Percentiles rank a stretch among this genome's conserved stretches.
These are phyloP conservation scores for Paraurostyla sp. DNA, from an alignment of 73 alveolate species.

Conservation along the genomic window DNA sequence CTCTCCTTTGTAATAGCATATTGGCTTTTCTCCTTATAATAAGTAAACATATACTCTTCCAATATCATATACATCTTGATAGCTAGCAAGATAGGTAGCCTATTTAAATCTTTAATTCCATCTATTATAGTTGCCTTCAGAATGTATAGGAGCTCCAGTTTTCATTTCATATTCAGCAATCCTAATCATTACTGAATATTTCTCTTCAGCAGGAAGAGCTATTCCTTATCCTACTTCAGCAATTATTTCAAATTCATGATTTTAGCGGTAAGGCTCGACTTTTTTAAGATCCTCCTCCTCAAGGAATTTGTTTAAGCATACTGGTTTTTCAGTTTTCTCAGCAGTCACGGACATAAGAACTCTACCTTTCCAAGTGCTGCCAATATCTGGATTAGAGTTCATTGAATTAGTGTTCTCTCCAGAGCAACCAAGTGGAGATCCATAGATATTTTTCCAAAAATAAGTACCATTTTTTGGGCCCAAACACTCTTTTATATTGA, in stretches of 20 bases:
- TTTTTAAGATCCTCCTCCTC: background rate
- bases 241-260: conserved; percentile 50
- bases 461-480: conserved; percentile 55
- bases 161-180: conserved; percentile 62
- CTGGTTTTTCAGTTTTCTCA: conserved; percentile 70
- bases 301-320: background rate
- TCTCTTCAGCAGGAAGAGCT: conserved; percentile 33
- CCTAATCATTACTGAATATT: conserved; percentile 60
- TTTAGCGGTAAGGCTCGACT: background rate
- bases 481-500: conserved; percentile 67
- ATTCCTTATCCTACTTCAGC: conserved; percentile 73
- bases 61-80: conserved; percentile 29
- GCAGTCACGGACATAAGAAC: conserved; percentile 71
- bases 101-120: conserved; percentile 60
- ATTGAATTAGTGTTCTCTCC: conserved; percentile 74
- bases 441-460: conserved; percentile 89
- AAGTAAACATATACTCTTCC: conserved; percentile 55
- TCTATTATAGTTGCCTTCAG: background rate
- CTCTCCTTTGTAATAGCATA: conserved; percentile 56
- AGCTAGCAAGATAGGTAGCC: conserved; percentile 10
- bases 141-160: background rate
- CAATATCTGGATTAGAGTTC: conserved; percentile 89
- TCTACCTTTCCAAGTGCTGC: conserved; percentile 93
- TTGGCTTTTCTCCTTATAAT: conserved; percentile 49
- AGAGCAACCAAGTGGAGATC: conserved; percentile 79